phyloP scores from a whole-genome alignment of 208 protist species.

The Angomonas deanei region DNA sequence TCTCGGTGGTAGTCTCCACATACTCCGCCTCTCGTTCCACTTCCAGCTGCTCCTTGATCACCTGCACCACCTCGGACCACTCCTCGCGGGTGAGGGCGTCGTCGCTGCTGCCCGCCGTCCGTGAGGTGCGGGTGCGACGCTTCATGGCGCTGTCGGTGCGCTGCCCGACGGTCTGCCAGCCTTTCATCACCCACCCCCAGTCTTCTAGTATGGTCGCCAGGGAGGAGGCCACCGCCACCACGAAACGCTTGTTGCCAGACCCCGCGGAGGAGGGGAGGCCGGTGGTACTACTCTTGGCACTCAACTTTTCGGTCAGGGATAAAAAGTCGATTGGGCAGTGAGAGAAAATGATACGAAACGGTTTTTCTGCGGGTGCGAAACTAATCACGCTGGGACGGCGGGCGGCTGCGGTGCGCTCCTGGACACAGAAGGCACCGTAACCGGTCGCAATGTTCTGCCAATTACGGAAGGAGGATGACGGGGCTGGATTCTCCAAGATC shows the following conservation, averaged over 20 bases:
- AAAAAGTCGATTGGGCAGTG: slow-evolving; percentile 28
- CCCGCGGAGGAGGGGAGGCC: not conserved
- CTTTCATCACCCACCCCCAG: slow-evolving; percentile 14
- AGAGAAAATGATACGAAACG: slow-evolving; percentile 43
- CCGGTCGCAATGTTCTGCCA: slow-evolving; percentile 37
- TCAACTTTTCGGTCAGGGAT: slow-evolving; percentile 5
- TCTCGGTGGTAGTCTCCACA: not conserved
- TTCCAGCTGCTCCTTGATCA: not conserved
- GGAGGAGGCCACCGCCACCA: slow-evolving; percentile 23
- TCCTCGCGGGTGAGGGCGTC: slow-evolving; percentile 2
- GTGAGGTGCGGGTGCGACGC: not conserved
- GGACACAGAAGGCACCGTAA: slow-evolving; percentile 35
- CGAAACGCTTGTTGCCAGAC: slow-evolving; percentile 5
- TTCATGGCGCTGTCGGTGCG: not conserved
- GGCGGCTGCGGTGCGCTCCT: slow-evolving; percentile 30
- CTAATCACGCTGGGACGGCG: slow-evolving; percentile 23
- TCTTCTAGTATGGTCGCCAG: slow-evolving; percentile 22
- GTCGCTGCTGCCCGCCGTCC: not conserved
- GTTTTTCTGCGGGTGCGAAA: slow-evolving; percentile 11
- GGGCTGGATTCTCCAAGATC: slow-evolving; percentile 11
- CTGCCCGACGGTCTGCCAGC: slow-evolving; percentile 7
- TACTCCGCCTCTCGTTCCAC: not conserved
- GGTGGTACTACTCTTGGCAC: not conserved
- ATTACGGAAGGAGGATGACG: slow-evolving; percentile 7
- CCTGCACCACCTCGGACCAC: not conserved